Percentiles rank a stretch among this genome's conserved stretches.
Evolutionary conservation across 495 filamentous ascomycete genomes (phyloP).

Genomic region (Xylaria sp.): DNA sequence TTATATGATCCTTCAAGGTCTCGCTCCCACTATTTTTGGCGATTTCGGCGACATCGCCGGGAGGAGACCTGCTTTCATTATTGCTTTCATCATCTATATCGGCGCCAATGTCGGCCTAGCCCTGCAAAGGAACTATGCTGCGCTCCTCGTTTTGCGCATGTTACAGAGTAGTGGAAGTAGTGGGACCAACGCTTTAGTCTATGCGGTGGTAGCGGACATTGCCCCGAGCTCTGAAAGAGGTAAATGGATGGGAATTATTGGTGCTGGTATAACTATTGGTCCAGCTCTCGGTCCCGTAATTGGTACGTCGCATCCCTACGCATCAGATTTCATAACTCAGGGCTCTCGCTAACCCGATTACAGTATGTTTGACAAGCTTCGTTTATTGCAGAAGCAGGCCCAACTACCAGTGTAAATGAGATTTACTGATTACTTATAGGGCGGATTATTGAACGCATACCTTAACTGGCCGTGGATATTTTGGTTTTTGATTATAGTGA

Average conservation of each 20-base stretch:
- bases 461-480: slow-evolving; percentile 76
- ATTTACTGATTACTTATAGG: slow-evolving; percentile 10
- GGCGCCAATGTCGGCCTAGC: slow-evolving; percentile 70
- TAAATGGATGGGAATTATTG: slow-evolving; percentile 63
- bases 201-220: slow-evolving; percentile 68
- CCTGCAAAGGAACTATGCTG: slow-evolving; percentile 64
- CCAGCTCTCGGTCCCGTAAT: slow-evolving; percentile 68
- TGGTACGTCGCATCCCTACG: slow-evolving; percentile 33
- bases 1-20: slow-evolving; percentile 68
- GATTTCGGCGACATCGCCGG: slow-evolving; percentile 67
- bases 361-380: slow-evolving; percentile 22
- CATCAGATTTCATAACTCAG: not conserved
- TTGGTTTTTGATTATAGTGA: slow-evolving; percentile 73
- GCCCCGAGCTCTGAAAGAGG: slow-evolving; percentile 64
- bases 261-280: slow-evolving; percentile 58
- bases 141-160: slow-evolving; percentile 67
- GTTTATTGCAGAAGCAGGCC: not conserved
- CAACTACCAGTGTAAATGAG: not conserved
- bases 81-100: slow-evolving; percentile 65
- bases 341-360: slow-evolving; percentile 1
- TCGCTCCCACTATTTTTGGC: slow-evolving; percentile 65
- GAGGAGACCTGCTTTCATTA: slow-evolving; percentile 64
- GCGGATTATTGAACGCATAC: slow-evolving; percentile 25
- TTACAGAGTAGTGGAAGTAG: slow-evolving; percentile 68
- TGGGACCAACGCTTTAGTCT: slow-evolving; percentile 62